Evolutionary conservation across 164 flowering plant species (phyloP).

Genomic region (Buxus sempervirens): DNA sequence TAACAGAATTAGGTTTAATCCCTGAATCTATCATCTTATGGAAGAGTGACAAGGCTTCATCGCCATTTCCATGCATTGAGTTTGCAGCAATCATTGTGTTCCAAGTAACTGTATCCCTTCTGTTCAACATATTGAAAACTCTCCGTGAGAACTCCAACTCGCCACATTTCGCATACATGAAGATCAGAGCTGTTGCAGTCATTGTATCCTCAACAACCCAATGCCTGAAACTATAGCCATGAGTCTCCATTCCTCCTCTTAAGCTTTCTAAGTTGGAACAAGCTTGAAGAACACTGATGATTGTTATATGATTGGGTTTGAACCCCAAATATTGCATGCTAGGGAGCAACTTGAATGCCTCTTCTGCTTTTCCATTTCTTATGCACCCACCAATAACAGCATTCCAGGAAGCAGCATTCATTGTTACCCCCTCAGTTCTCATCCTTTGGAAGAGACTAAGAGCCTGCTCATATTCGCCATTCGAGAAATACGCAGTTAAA

Average conservation of each 20-base stretch:
- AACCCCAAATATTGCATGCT: constrained; percentile 43
- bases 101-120: constrained; percentile 53
- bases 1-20: constrained; percentile 46
- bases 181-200: constrained; percentile 41
- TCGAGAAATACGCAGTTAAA: constrained; percentile 35
- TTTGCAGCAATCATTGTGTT: constrained; percentile 59
- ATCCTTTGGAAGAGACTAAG: constrained; percentile 33
- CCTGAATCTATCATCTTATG: constrained; percentile 44
- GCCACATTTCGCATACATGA: constrained; percentile 67
- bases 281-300: constrained; percentile 44
- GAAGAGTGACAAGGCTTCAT: constrained; percentile 43
- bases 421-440: constrained; percentile 31
- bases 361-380: constrained; percentile 39
- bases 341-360: constrained; percentile 33
- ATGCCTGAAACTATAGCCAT: constrained; percentile 38
- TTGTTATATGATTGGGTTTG: constrained; percentile 50
- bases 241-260: constrained; percentile 48
- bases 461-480: constrained; percentile 45
- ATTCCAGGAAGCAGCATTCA: constrained; percentile 49
- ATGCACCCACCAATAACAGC: constrained; percentile 51
- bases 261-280: constrained; percentile 42
- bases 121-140: constrained; percentile 35
- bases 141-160: constrained; percentile 32
- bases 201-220: constrained; percentile 28
- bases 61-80: constrained; percentile 61